Evolutionary conservation across 805 yeast species (phyloP), one percentile per base, ranked within the genome.

Genomic region (Hanseniaspora occidentalis): DNA sequence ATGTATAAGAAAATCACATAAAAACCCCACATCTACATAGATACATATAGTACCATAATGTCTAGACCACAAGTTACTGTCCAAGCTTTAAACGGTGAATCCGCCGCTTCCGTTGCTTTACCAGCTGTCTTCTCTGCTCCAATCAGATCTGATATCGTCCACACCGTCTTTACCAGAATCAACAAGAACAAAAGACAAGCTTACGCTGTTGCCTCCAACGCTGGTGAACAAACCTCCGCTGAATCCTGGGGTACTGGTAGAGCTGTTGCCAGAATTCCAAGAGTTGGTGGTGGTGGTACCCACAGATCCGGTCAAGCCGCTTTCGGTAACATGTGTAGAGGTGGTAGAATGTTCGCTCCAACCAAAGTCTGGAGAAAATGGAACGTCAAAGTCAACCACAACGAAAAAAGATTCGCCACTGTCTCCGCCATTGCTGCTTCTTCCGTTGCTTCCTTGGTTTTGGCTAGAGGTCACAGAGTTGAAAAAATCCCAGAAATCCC

Each of bases 161-260:
- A 88, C 86, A 73, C 95, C 67, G 99, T 92, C 61, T 92, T 86
- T 83, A 84, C 88, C 68, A 82, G 88, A 67, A 85, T 92, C 61
- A 88, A 88, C 94, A 92, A 92, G 92, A 92, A 92, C 95, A 89
- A 89, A 86, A 86, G 99, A 75, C 99, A 92, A 77, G 96, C 99
- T 71, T 92, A 92, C 82, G 96, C 99, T 68, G 98, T 92, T 61
- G 81, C 97, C 61, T 86, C 79, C 69, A 84, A 86, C 75, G 98
- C 98, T 65, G 98, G 98, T 77, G 95, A 85, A 81, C 97, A 92
- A 77, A 88, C 96, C 73, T 89, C 97, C 52, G 98, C 98, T 69
- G 96, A 86, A 76, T 92, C 98, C 53, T 92, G 98, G 98, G 98
- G 98, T 86, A 92, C 98, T 62, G 98, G 98, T 79, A 88, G 98